Evolutionary conservation across 805 yeast genomes (phyloP).

Genomic region (Ogataea ganodermae): DNA sequence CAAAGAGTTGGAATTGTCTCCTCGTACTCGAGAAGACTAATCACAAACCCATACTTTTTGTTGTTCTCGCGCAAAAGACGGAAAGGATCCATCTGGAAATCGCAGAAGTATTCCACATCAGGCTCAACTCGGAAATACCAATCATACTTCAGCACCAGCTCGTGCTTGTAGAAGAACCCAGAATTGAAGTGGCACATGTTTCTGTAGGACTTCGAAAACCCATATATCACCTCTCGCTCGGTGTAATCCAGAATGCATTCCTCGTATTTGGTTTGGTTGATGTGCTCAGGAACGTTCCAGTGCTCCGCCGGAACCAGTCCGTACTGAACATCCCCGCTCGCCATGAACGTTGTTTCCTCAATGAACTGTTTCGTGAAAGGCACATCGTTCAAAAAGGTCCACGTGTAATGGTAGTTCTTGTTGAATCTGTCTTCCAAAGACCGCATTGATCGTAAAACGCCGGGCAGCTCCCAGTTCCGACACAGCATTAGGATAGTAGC

Average conservation of each 20-base stretch:
- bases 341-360: conserved; percentile 59
- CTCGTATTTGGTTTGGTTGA: conserved; percentile 59
- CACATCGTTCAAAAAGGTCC: conserved; percentile 79
- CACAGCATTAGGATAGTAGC: conserved; percentile 89
- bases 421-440: conserved; percentile 77
- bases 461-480: conserved; percentile 74
- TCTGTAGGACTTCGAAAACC: conserved; percentile 67
- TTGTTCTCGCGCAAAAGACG: conserved; percentile 70
- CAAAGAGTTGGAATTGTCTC: conserved; percentile 87
- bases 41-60: conserved; percentile 86
- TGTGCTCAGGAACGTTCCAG: conserved; percentile 77
- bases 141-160: conserved; percentile 68
- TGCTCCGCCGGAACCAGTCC: conserved; percentile 65
- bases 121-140: conserved; percentile 98
- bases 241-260: conserved; percentile 46
- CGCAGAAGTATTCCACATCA: conserved; percentile 84
- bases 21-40: conserved; percentile 77
- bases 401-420: conserved; percentile 63
- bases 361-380: conserved; percentile 66
- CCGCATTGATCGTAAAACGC: conserved; percentile 75
- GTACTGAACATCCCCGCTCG: conserved; percentile 66
- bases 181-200: conserved; percentile 96
- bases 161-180: conserved; percentile 85
- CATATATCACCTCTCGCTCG: conserved; percentile 58
- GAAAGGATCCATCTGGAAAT: conserved; percentile 86